phyloP scores from a whole-genome alignment of 345 rosid genomes.

The Dovyalis caffra region DNA sequence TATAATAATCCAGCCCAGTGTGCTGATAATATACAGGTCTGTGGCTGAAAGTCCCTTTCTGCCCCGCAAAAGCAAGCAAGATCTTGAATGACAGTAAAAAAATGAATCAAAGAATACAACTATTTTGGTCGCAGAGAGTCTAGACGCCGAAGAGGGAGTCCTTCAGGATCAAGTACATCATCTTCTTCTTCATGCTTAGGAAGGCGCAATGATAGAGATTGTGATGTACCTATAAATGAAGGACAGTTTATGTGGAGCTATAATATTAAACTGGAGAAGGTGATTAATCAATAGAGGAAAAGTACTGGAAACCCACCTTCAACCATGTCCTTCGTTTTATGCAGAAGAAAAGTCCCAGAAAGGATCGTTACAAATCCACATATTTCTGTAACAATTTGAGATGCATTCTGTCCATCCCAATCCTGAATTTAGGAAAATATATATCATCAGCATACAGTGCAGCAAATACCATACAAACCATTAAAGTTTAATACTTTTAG shows the following conservation, averaged over 20 bases:
- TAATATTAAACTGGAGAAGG: constrained; percentile 11
- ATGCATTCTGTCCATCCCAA: constrained; percentile 82
- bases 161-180: constrained; percentile 43
- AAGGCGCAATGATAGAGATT: constrained; percentile 32
- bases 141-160: constrained; percentile 57
- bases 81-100: background rate
- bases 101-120: constrained; percentile 14
- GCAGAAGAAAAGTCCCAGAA: constrained; percentile 84
- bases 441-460: background rate
- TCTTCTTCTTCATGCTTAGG: constrained; percentile 48
- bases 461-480: background rate
- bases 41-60: constrained; percentile 18
- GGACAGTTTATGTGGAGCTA: constrained; percentile 10
- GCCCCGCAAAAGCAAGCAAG: constrained; percentile 13
- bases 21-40: constrained; percentile 18
- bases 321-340: constrained; percentile 76
- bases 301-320: constrained; percentile 45
- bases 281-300: background rate
- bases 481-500: background rate
- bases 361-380: constrained; percentile 86
- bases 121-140: constrained; percentile 42
- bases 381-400: constrained; percentile 74
- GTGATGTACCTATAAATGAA: constrained; percentile 46
- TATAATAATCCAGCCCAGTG: constrained; percentile 1
- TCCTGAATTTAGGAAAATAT: constrained; percentile 45